Evolutionary conservation across 1,284 basidiomycete genomes (phyloP).

Genomic region (Erythrobasidium hasegawianum): DNA sequence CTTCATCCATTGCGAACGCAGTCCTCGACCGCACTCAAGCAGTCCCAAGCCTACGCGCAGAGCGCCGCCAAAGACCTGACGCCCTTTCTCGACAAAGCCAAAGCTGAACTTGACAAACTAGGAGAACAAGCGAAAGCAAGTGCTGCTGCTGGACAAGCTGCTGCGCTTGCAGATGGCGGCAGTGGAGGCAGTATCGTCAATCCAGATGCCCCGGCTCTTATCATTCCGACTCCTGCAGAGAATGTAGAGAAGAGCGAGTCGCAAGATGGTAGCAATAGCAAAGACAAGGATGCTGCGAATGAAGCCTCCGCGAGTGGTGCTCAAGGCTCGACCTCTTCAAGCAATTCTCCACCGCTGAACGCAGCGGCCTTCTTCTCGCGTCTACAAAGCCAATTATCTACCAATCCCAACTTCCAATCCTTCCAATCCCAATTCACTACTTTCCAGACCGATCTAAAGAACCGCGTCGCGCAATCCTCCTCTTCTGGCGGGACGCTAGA

Average conservation of each 20-base stretch:
- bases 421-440: constrained; percentile 24
- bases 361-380: constrained; percentile 42
- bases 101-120: constrained; percentile 22
- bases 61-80: constrained; percentile 42
- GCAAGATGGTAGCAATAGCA: neutral
- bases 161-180: constrained; percentile 29
- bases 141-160: constrained; percentile 34
- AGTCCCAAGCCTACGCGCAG: constrained; percentile 37
- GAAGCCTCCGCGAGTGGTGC: constrained; percentile 1
- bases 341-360: constrained; percentile 31
- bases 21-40: constrained; percentile 34
- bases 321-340: constrained; percentile 1
- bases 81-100: constrained; percentile 37
- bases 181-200: constrained; percentile 35
- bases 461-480: neutral
- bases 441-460: constrained; percentile 25
- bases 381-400: constrained; percentile 31
- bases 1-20: no score
- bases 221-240: constrained; percentile 32
- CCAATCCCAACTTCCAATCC: constrained; percentile 35
- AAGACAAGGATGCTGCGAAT: constrained; percentile 1
- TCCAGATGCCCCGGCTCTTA: constrained; percentile 39
- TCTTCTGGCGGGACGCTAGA: neutral
- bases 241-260: constrained; percentile 39
- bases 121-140: constrained; percentile 34